phyloP scores from a whole-genome alignment of 2,329 filamentous ascomycete species.

The Coniochaeta sp. region DNA sequence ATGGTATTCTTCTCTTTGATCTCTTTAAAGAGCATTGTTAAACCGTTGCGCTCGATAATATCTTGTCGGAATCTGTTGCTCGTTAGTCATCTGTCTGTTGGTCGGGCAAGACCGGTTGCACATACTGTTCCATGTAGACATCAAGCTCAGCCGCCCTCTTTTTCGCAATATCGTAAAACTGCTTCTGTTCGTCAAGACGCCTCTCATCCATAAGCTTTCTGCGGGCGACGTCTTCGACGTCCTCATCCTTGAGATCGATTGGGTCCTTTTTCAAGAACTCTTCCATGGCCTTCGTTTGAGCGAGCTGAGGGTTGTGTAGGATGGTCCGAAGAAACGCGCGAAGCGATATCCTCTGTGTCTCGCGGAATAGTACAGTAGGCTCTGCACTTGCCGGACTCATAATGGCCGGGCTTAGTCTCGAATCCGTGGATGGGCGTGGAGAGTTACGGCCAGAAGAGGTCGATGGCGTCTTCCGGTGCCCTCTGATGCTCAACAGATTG shows the following conservation, averaged over 20 bases:
- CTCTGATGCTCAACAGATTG: conserved; percentile 34
- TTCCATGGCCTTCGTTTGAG: conserved; percentile 72
- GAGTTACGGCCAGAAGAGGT: conserved; percentile 28
- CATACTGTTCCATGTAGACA: conserved; percentile 93
- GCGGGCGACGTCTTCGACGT: conserved; percentile 70
- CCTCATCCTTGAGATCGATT: conserved; percentile 71
- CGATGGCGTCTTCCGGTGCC: conserved; percentile 31
- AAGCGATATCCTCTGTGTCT: conserved; percentile 85
- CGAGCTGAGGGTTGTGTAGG: conserved; percentile 76
- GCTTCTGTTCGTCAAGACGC: conserved; percentile 83
- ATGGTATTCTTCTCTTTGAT: conserved; percentile 88
- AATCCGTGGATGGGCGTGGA: conserved; percentile 38
- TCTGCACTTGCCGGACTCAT: conserved; percentile 18
- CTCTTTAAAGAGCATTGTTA: conserved; percentile 88
- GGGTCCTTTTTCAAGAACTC: conserved; percentile 75
- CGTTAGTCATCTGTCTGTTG: conserved; percentile 9
- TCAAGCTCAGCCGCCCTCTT: conserved; percentile 87
- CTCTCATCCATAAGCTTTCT: conserved; percentile 80
- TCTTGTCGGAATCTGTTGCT: conserved; percentile 52
- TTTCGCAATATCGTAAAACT: conserved; percentile 92
- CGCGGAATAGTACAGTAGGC: conserved; percentile 63
- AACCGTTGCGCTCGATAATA: conserved; percentile 66
- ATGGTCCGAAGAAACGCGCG: conserved; percentile 85
- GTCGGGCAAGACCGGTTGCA: conserved; percentile 8
- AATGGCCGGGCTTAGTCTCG: conserved; percentile 20